Evolutionary conservation across 305 asterid species (phyloP).

Genomic region (Andrographis paniculata): DNA sequence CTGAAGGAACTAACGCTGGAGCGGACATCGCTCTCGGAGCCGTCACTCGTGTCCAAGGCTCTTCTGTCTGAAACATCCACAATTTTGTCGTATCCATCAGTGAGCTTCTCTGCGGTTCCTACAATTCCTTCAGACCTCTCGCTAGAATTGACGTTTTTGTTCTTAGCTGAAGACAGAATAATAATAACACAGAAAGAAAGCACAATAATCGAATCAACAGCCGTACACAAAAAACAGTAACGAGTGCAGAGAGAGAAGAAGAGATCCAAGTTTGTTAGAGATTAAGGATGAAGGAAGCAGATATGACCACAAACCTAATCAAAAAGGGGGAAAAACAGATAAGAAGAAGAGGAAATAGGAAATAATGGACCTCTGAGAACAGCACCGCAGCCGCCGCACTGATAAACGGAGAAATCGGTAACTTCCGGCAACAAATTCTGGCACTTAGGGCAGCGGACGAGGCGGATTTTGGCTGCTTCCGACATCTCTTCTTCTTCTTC

Average conservation of each 20-base stretch:
- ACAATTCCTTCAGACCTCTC: constrained; percentile 36
- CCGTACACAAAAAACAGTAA: too few species aligned
- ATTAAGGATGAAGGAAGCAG: not conserved
- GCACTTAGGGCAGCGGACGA: constrained; percentile 81
- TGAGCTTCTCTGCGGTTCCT: constrained; percentile 23
- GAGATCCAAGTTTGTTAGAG: not conserved
- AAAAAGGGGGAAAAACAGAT: too few species aligned
- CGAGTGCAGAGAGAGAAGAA: too few species aligned
- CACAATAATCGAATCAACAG: not conserved
- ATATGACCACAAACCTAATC: not conserved
- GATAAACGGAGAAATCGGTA: constrained; percentile 60
- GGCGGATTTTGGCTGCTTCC: constrained; percentile 44
- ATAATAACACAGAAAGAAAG: not conserved
- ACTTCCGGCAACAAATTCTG: constrained; percentile 66
- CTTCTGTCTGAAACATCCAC: constrained; percentile 29
- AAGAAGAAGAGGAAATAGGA: not conserved
- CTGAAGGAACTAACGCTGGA: constrained; percentile 27
- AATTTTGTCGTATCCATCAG: constrained; percentile 29
- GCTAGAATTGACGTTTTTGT: constrained; percentile 38
- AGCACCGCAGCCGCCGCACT: constrained; percentile 85
- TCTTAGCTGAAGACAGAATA: constrained; percentile 38
- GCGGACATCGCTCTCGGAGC: constrained; percentile 48
- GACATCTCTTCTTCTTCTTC: constrained; percentile 30
- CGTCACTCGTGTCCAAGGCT: constrained; percentile 36
- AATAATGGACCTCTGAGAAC: constrained; percentile 53